Evolutionary conservation across 805 yeast species (phyloP).

Genomic region (Teunomyces gatunensis): DNA sequence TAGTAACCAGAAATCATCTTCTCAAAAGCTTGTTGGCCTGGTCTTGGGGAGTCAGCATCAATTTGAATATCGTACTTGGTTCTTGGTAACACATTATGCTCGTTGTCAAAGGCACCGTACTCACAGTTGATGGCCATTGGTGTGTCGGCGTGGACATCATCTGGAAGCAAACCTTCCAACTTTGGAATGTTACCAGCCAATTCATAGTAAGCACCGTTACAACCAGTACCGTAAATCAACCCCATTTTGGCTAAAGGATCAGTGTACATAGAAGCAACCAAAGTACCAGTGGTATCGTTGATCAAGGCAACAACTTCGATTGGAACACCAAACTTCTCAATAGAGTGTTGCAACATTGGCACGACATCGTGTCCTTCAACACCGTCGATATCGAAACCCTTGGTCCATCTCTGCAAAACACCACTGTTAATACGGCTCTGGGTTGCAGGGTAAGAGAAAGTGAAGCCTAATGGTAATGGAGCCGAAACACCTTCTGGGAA

Average conservation of each 20-base stretch:
- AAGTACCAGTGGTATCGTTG: constrained; percentile 96
- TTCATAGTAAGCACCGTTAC: constrained; percentile 96
- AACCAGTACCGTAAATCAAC: constrained; percentile 94
- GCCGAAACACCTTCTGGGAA: constrained; percentile 65
- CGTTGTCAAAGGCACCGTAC: constrained; percentile 97
- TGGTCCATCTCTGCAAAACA: constrained; percentile 92
- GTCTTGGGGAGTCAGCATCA: constrained; percentile 88
- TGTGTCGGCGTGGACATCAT: constrained; percentile 59
- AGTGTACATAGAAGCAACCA: constrained; percentile 91
- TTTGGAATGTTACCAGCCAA: constrained; percentile 70
- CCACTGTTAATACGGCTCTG: constrained; percentile 86
- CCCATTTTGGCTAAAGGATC: constrained; percentile 92
- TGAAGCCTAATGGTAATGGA: constrained; percentile 73
- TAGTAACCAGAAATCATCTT: constrained; percentile 98
- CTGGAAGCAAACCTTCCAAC: constrained; percentile 64
- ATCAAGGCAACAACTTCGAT: constrained; percentile 87
- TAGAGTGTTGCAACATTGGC: constrained; percentile 80
- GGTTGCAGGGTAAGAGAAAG: constrained; percentile 87
- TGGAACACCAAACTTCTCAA: constrained; percentile 64
- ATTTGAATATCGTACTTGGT: constrained; percentile 81
- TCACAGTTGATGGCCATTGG: constrained; percentile 98
- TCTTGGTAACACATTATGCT: constrained; percentile 79
- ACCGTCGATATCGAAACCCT: constrained; percentile 90
- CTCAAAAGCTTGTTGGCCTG: constrained; percentile 93
- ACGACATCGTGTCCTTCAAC: constrained; percentile 96